Evolutionary conservation across 2,329 filamentous ascomycete species (phyloP).

Genomic region (Cladosporium halotolerans): DNA sequence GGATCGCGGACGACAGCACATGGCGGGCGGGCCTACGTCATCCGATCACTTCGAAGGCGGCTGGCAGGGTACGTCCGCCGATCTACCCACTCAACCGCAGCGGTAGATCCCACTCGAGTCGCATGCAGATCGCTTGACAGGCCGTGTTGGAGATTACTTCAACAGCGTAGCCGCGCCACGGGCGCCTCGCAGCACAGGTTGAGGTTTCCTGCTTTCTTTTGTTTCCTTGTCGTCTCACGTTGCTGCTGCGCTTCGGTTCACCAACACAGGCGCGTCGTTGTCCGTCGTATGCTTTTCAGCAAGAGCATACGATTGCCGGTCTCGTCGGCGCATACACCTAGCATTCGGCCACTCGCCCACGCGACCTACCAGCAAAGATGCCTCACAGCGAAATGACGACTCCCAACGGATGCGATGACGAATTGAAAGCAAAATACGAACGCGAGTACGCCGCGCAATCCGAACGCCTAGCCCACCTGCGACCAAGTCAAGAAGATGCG

Average conservation of each 20-base stretch:
- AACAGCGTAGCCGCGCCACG: neutral
- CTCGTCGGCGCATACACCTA: neutral
- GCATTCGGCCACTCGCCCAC: neutral
- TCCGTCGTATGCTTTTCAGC: neutral
- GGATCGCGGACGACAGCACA: no score
- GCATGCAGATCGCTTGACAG: neutral
- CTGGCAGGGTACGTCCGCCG: slow-evolving; percentile 1
- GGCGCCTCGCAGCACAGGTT: neutral
- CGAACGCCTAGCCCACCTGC: slow-evolving; percentile 38
- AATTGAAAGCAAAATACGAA: neutral
- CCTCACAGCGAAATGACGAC: neutral
- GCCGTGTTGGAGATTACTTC: neutral
- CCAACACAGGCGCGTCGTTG: no score
- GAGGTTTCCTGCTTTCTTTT: neutral
- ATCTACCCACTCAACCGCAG: slow-evolving; percentile 7
- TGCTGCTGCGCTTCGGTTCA: neutral
- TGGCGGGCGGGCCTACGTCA: neutral
- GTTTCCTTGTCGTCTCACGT: neutral
- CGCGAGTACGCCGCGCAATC: slow-evolving; percentile 56
- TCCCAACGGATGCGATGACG: neutral
- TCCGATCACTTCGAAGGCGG: neutral
- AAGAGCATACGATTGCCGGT: neutral
- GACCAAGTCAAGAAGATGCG: slow-evolving; percentile 35
- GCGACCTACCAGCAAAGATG: neutral
- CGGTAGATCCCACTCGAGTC: slow-evolving; percentile 3